Percentiles rank a stretch among this genome's conserved stretches.
Conservation (phyloP, 192 early-diverging fungal genomes). For the Diversispora epigaea region DNA sequence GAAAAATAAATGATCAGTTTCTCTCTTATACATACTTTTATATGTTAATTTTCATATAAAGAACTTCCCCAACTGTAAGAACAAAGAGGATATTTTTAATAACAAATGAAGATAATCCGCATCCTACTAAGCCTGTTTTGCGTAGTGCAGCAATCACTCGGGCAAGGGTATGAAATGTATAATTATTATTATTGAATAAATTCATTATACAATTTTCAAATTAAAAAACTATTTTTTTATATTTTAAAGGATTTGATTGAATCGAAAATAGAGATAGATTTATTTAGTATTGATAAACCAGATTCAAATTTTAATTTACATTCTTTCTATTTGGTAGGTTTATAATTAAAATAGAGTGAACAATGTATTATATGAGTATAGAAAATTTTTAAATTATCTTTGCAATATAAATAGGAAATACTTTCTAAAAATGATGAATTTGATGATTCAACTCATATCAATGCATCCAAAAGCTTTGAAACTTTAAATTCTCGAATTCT, state of each 20-base stretch:
- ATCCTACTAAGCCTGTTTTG: conserved; percentile 45
- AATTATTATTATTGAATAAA: background rate
- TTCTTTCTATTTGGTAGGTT: conserved; percentile 60
- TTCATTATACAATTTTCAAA: background rate
- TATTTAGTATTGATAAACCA: conserved; percentile 59
- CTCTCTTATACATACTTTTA: background rate
- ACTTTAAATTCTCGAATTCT: conserved; percentile 54
- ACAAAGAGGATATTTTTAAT: conserved; percentile 71
- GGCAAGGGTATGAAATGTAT: conserved; percentile 45
- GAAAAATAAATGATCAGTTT: background rate
- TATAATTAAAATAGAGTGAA: background rate
- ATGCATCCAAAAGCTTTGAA: conserved; percentile 38
- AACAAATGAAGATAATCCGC: conserved; percentile 69
- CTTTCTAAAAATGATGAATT: conserved; percentile 33
- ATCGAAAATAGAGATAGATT: conserved; percentile 57
- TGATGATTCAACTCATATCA: conserved; percentile 35
- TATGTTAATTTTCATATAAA: background rate
- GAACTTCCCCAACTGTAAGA: conserved; percentile 44
- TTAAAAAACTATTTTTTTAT: background rate
- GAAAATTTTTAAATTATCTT: background rate
- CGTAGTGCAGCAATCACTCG: conserved; percentile 55
- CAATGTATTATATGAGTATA: background rate
- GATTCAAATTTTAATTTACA: conserved; percentile 54
- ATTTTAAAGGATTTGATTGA: conserved; percentile 55
- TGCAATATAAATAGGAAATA: conserved; percentile 37